Conservation (phyloP, 495 filamentous ascomycete genomes). For the Penicillium verhagenii region DNA sequence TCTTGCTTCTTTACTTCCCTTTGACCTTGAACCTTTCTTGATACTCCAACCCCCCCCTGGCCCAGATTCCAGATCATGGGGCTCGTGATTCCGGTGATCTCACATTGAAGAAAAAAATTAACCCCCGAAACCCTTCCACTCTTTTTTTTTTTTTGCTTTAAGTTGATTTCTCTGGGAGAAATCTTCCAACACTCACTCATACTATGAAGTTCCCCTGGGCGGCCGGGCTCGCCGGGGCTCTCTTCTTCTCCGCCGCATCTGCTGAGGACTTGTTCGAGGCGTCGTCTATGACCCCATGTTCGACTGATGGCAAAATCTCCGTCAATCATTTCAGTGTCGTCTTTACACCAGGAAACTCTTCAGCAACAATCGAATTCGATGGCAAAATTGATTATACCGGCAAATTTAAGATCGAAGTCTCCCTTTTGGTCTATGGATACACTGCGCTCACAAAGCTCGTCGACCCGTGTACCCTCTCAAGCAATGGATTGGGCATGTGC, state of each 20-base stretch:
- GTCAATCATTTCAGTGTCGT: slow-evolving; percentile 69
- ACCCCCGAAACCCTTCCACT: neutral
- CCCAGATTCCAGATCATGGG: neutral
- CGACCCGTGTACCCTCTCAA: slow-evolving; percentile 64
- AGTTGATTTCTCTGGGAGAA: neutral
- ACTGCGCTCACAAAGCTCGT: slow-evolving; percentile 55
- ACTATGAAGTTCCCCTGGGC: slow-evolving; percentile 18
- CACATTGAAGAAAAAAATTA: neutral
- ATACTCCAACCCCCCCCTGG: neutral
- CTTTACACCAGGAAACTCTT: slow-evolving; percentile 65
- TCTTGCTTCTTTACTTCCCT: too few species aligned
- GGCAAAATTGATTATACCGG: slow-evolving; percentile 73
- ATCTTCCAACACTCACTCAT: neutral
- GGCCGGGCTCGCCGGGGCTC: slow-evolving; percentile 14
- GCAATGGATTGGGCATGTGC: slow-evolving; percentile 68
- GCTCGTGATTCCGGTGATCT: neutral
- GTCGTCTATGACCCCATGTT: slow-evolving; percentile 66
- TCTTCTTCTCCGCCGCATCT: slow-evolving; percentile 46
- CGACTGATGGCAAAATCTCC: slow-evolving; percentile 62
- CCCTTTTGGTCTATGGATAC: slow-evolving; percentile 75
- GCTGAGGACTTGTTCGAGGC: slow-evolving; percentile 47
- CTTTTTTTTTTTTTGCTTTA: too few species aligned
- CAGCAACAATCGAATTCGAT: slow-evolving; percentile 63
- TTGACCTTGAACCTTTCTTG: neutral
- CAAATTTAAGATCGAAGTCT: slow-evolving; percentile 67